phyloP scores from a whole-genome alignment of 164 flowering plant species.

The Tetracentron sinense region DNA sequence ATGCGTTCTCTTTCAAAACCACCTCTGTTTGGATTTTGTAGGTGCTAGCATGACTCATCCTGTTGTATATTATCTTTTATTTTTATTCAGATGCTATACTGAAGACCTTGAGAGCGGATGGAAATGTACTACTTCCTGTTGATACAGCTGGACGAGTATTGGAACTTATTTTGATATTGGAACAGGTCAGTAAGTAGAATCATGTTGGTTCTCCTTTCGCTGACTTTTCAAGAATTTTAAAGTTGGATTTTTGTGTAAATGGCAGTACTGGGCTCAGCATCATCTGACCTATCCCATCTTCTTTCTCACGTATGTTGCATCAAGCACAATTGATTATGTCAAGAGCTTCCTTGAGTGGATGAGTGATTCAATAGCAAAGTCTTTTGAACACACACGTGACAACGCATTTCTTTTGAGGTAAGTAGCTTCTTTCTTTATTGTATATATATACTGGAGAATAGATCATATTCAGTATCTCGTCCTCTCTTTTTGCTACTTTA shows the following conservation, averaged over 20 bases:
- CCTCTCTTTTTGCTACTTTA: too few relatives aligned
- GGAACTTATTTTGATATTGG: conserved; percentile 80
- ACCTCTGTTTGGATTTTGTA: neutral
- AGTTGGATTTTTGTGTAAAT: conserved; percentile 12
- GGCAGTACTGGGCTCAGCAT: conserved; percentile 76
- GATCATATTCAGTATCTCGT: too few relatives aligned
- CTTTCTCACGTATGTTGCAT: conserved; percentile 83
- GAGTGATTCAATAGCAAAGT: conserved; percentile 95
- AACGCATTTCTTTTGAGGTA: conserved; percentile 91
- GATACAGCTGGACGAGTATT: conserved; percentile 91
- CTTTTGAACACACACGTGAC: conserved; percentile 92
- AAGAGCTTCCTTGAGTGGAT: conserved; percentile 99
- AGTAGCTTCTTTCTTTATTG: conserved; percentile 22
- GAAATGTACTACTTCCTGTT: conserved; percentile 87
- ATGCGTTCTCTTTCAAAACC: neutral
- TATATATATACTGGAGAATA: too few relatives aligned
- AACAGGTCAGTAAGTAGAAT: conserved; percentile 52
- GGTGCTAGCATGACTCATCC: neutral
- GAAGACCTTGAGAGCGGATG: conserved; percentile 68
- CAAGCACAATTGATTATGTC: conserved; percentile 87
- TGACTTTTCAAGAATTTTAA: neutral
- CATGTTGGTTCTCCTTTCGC: neutral
- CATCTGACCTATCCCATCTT: conserved; percentile 72
- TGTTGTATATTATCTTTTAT: neutral
- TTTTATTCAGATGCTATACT: conserved; percentile 45